Conservation (phyloP, 2,329 filamentous ascomycete genomes). For the Neopestalotiopsis sp. region DNA sequence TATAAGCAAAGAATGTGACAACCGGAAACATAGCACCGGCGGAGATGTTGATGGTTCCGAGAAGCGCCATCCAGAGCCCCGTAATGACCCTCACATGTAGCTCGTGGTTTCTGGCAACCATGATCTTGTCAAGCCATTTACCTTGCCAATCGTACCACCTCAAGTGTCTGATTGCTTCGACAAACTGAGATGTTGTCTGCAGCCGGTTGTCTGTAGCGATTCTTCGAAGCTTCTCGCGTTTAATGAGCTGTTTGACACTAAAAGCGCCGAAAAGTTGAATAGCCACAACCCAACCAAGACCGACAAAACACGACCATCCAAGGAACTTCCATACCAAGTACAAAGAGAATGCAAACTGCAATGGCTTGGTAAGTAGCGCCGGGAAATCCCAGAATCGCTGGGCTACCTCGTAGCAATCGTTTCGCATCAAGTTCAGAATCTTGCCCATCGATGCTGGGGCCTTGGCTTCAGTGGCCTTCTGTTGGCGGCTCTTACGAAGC, state of each 20-base stretch:
- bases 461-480: constrained; percentile 38
- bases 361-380: constrained; percentile 74
- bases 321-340: constrained; percentile 78
- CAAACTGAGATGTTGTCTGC: constrained; percentile 82
- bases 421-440: constrained; percentile 85
- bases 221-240: constrained; percentile 73
- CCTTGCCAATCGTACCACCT: constrained; percentile 85
- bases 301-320: constrained; percentile 78
- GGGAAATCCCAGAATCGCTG: constrained; percentile 90
- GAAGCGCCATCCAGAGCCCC: constrained; percentile 64
- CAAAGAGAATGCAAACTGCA: constrained; percentile 77
- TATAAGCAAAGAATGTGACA: constrained; percentile 82
- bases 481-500: constrained; percentile 25
- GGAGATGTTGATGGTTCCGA: constrained; percentile 72
- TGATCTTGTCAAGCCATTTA: constrained; percentile 72
- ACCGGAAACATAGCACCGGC: constrained; percentile 79
- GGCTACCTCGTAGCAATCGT: constrained; percentile 80
- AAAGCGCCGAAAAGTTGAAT: constrained; percentile 73
- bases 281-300: constrained; percentile 70
- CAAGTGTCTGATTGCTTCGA: constrained; percentile 82
- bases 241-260: constrained; percentile 69
- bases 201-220: constrained; percentile 77
- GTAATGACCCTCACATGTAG: constrained; percentile 68
- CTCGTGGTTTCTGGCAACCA: constrained; percentile 71
- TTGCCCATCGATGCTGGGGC: constrained; percentile 83